Percentiles rank a stretch among this genome's conserved stretches.
Evolutionary conservation across 805 yeast species (phyloP).

Genomic region (Saccharomycopsis sp.): DNA sequence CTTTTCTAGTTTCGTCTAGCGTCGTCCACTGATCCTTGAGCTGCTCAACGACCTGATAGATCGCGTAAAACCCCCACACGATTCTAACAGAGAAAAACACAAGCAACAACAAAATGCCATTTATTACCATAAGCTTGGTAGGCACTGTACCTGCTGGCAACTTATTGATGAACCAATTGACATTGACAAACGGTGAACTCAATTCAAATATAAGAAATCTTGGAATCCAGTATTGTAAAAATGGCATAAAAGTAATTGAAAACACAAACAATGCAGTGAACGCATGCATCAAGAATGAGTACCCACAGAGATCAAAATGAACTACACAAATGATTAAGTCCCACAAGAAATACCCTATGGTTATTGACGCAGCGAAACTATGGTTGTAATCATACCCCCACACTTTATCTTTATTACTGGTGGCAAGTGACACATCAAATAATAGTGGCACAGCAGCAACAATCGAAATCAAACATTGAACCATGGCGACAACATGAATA

Average conservation of each 20-base stretch:
- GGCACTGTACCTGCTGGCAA: constrained; percentile 64
- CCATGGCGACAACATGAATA: constrained; percentile 82
- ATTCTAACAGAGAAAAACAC: constrained; percentile 76
- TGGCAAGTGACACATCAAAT: constrained; percentile 40
- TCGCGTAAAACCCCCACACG: constrained; percentile 81
- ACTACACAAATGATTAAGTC: constrained; percentile 65
- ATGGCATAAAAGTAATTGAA: constrained; percentile 56
- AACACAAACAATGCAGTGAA: constrained; percentile 74
- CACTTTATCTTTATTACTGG: constrained; percentile 40
- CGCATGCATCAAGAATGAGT: constrained; percentile 80
- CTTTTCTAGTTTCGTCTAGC: constrained; percentile 33
- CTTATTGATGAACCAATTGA: constrained; percentile 84
- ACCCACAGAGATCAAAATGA: constrained; percentile 64
- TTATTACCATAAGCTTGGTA: constrained; percentile 44
- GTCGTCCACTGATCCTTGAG: constrained; percentile 38
- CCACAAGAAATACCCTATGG: constrained; percentile 89
- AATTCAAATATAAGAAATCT: constrained; percentile 79
- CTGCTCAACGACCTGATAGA: constrained; percentile 41
- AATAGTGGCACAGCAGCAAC: constrained; percentile 57
- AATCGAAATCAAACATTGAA: constrained; percentile 69
- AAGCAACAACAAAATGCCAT: constrained; percentile 63
- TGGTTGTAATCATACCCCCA: constrained; percentile 71
- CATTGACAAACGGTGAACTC: constrained; percentile 90
- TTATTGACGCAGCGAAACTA: constrained; percentile 63
- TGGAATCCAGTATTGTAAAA: constrained; percentile 75